Percentiles rank a stretch among this genome's conserved stretches.
Evolutionary conservation across 2,329 filamentous ascomycete species (phyloP).

Genomic region (Clonostachys chloroleuca): DNA sequence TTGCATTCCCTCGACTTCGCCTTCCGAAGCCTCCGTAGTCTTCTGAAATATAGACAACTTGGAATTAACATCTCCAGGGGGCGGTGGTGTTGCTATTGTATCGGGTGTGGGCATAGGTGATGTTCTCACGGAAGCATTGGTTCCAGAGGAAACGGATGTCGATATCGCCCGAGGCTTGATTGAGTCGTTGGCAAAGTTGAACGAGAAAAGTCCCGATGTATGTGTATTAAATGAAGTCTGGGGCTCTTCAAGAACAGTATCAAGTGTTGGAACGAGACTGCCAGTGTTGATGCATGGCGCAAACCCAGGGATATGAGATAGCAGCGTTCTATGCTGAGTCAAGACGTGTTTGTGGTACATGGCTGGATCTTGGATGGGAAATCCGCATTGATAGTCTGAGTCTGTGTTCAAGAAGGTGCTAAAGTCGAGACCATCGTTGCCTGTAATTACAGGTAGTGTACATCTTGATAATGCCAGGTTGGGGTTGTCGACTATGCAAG

Average conservation of each 20-base stretch:
- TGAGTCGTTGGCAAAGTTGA: not conserved
- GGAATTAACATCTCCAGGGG: not conserved
- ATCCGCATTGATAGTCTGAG: slow-evolving; percentile 14
- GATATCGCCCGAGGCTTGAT: too few species aligned
- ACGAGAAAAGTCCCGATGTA: not conserved
- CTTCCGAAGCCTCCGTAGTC: not conserved
- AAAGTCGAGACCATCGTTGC: not conserved
- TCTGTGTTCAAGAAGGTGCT: not conserved
- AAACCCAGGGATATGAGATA: not conserved
- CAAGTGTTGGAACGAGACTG: not conserved
- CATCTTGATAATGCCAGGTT: slow-evolving; percentile 14
- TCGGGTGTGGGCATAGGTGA: not conserved
- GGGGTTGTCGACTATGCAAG: slow-evolving; percentile 18
- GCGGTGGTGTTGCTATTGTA: not conserved
- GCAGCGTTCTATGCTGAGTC: slow-evolving; percentile 13
- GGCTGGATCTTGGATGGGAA: slow-evolving; percentile 15
- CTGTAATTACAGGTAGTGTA: slow-evolving; percentile 14
- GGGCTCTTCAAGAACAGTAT: not conserved
- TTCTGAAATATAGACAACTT: not conserved
- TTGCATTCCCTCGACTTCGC: not conserved
- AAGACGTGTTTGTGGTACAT: slow-evolving; percentile 20
- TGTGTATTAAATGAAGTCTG: not conserved
- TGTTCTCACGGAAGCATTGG: not conserved
- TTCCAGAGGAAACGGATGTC: not conserved
- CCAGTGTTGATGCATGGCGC: not conserved